These are phyloP conservation scores for Colletotrichum tanaceti DNA, from an alignment of 2,329 filamentous ascomycete genomes.

Conservation along the genomic window DNA sequence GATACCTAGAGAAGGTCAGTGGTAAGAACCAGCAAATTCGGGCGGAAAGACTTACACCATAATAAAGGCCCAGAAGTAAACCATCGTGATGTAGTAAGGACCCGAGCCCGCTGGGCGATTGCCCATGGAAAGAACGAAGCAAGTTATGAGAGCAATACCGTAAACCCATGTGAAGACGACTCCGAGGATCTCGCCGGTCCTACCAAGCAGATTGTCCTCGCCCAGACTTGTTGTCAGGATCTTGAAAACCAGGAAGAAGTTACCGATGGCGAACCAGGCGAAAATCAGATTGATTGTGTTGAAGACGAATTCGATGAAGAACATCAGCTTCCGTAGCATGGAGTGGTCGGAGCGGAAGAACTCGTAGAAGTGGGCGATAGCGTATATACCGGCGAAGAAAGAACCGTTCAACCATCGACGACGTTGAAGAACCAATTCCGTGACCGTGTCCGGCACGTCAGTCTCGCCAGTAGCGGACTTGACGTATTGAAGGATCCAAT, in stretches of 20 bases:
- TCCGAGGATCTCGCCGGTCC: conserved; percentile 81
- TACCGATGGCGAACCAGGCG: conserved; percentile 97
- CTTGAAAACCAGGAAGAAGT: conserved; percentile 99
- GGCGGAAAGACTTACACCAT: conserved; percentile 75
- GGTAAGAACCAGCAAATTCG: background rate
- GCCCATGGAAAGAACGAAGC: conserved; percentile 93
- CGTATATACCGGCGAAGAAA: conserved; percentile 97
- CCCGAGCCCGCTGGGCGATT: conserved; percentile 96
- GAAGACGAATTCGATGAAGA: conserved; percentile 93
- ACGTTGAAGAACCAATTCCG: conserved; percentile 94
- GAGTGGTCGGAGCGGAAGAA: conserved; percentile 95
- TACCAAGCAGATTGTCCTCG: conserved; percentile 75
- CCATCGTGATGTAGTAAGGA: conserved; percentile 94
- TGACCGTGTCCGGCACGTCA: conserved; percentile 93
- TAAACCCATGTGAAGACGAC: conserved; percentile 98
- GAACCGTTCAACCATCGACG: conserved; percentile 97
- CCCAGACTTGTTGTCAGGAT: conserved; percentile 92
- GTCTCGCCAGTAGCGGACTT: conserved; percentile 98
- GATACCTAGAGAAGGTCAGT: conserved; percentile 67
- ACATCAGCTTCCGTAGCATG: conserved; percentile 85
- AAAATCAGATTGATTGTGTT: conserved; percentile 98
- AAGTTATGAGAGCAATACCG: conserved; percentile 88
- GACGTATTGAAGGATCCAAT: conserved; percentile 98
- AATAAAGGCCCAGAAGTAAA: conserved; percentile 97
- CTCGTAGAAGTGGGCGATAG: conserved; percentile 93